Percentiles rank a stretch among this genome's conserved stretches.
Conservation (phyloP, 352 stramenopile genomes). For the Phytophthora syringae region DNA sequence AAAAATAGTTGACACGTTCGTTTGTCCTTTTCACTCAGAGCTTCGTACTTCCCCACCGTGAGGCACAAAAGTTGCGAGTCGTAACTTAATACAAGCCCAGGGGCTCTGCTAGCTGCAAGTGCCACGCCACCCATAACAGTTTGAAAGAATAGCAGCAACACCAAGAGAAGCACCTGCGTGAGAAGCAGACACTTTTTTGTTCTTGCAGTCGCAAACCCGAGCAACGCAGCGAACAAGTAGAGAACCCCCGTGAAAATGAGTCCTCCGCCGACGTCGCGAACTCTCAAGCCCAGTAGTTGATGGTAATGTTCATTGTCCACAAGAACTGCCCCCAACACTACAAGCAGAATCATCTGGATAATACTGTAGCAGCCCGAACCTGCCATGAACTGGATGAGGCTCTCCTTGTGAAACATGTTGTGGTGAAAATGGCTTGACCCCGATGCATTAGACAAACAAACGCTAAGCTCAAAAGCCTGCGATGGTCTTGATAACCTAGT, state of each 20-base stretch:
- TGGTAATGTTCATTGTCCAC: conserved; percentile 67
- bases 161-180: conserved; percentile 50
- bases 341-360: conserved; percentile 63
- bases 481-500: neutral
- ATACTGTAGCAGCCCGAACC: conserved; percentile 68
- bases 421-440: neutral
- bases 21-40: conserved; percentile 40
- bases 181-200: conserved; percentile 81
- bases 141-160: conserved; percentile 66
- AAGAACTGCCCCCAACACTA: conserved; percentile 56
- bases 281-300: conserved; percentile 52
- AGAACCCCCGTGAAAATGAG: conserved; percentile 73
- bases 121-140: conserved; percentile 65
- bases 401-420: conserved; percentile 69
- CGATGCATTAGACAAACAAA: conserved; percentile 13
- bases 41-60: conserved; percentile 63
- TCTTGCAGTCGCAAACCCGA: conserved; percentile 60
- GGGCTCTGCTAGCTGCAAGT: conserved; percentile 38
- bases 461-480: neutral
- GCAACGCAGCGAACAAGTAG: conserved; percentile 51
- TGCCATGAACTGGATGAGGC: conserved; percentile 64
- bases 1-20: conserved; percentile 57
- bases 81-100: conserved; percentile 32
- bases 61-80: conserved; percentile 59
- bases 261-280: conserved; percentile 65